phyloP scores from a whole-genome alignment of 331 rosid genomes.

The Prunus yedoensis region DNA sequence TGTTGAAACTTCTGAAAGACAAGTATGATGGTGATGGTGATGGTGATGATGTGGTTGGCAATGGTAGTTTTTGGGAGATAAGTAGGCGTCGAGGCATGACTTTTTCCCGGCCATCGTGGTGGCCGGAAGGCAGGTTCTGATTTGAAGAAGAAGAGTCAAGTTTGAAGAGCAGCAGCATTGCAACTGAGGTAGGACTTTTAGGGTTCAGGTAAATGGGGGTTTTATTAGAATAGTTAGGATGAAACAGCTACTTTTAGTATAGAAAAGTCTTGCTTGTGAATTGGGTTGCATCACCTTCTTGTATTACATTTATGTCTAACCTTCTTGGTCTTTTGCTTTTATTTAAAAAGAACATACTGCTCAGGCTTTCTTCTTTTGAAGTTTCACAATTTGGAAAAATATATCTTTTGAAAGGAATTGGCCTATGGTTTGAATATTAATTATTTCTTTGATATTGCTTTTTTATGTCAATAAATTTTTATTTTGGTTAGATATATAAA shows the following conservation, averaged over 20 bases:
- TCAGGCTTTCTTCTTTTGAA: neutral
- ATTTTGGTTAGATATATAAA: too few relatives aligned
- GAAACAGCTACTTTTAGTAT: neutral
- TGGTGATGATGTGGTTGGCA: neutral
- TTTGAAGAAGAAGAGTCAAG: neutral
- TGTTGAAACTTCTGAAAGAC: slow-evolving; percentile 13
- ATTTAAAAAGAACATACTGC: neutral
- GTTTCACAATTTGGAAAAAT: neutral
- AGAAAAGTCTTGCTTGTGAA: neutral
- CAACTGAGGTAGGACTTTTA: slow-evolving; percentile 6
- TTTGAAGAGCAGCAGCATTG: neutral
- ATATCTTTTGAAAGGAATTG: neutral
- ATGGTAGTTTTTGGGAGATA: slow-evolving; percentile 19
- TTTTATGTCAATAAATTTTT: neutral
- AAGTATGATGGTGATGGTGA: neutral
- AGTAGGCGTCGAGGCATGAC: slow-evolving; percentile 25
- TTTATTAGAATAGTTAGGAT: too few relatives aligned
- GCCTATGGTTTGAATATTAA: neutral
- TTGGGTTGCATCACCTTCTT: neutral
- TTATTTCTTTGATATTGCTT: neutral
- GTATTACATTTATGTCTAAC: neutral
- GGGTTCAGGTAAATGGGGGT: neutral
- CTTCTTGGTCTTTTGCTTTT: neutral
- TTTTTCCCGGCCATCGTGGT: slow-evolving; percentile 39
- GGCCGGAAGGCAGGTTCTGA: slow-evolving; percentile 8